phyloP scores from a whole-genome alignment of 2,329 filamentous ascomycete genomes.

The Tolypocladium nubicola region DNA sequence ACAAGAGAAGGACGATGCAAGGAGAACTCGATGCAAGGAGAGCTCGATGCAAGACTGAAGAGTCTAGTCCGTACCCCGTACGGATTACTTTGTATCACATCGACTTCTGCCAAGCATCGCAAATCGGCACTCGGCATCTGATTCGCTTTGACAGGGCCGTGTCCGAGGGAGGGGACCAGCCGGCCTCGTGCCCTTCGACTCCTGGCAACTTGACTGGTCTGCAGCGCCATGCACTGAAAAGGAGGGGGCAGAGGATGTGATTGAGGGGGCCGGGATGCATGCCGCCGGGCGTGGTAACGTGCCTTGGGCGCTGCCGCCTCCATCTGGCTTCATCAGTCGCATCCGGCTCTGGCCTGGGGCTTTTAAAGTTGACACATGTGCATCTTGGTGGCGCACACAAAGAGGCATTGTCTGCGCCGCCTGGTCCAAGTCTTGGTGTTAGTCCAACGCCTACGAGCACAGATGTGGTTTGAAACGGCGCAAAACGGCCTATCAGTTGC shows the following conservation, averaged over 20 bases:
- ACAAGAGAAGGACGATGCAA: not conserved
- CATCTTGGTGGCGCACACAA: not conserved
- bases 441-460: not conserved
- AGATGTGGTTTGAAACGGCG: not conserved
- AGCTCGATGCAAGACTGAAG: too few relatives aligned
- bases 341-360: not conserved
- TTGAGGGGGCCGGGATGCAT: not conserved
- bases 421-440: not conserved
- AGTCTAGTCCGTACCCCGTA: too few relatives aligned
- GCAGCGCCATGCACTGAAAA: not conserved
- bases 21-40: not conserved
- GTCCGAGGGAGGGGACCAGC: not conserved
- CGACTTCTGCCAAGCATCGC: not conserved
- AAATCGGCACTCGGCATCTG: not conserved
- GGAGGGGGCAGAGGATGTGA: not conserved
- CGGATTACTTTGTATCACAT: too few relatives aligned
- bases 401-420: not conserved
- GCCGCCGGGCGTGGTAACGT: not conserved
- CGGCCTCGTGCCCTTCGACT: not conserved
- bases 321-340: not conserved
- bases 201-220: slow-evolving; percentile 1
- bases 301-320: not conserved
- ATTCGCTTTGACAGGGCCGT: not conserved
- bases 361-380: not conserved
- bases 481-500: not conserved